Base-by-base conservation (phyloP, 257 asterid species). In the Echites panduratus region DNA sequence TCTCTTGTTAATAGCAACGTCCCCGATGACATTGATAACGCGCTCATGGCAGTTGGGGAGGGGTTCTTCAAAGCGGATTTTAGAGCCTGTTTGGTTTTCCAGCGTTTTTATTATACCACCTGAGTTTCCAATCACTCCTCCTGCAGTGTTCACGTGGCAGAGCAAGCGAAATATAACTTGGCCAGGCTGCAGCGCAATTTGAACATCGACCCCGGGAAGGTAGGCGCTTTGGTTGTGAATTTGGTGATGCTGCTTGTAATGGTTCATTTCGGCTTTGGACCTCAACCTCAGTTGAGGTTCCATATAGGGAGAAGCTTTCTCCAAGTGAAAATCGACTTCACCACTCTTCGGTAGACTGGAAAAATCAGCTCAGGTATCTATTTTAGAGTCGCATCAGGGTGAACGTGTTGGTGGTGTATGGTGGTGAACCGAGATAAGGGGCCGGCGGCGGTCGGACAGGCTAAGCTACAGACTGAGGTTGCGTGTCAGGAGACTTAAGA, bases 71-170 rank as follows among this genome's bases (percentile, higher is more conserved):
- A 87, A 57, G 48, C 77, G 73, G 49, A 87, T 87, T 61, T 35
- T 83, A 52, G 85, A 76, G 8, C 85, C 88, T 0, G 86, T 77
- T 61, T 79, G 80, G 77, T 71, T 47, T 81, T 85, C 86, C 12
- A 85, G 85, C 59, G 77, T 80, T 62, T 77, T 83, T 66, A 87
- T 73, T 41, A 83, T 27, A 68, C 65, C 20, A 8, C 90, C 90
- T 35, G 87, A 80, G 75, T 45, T 77, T 38, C 90, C 92, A 67
- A 87, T 87, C 29, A 87, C 85, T 0, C 88, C 87, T 8, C 92
- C 89, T 5, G 85, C 89, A 9, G 80, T 68, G 75, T 80, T 81
- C 43, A 80, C 76, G 85, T 70, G 82, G 83, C 90, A 87, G 13
- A 87, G 82, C 53, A 87, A 41, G 20, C 92, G 92, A 83, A 83